Base-by-base conservation (phyloP, 768 basidiomycete species). In the Phanerodontia chrysosporium region DNA sequence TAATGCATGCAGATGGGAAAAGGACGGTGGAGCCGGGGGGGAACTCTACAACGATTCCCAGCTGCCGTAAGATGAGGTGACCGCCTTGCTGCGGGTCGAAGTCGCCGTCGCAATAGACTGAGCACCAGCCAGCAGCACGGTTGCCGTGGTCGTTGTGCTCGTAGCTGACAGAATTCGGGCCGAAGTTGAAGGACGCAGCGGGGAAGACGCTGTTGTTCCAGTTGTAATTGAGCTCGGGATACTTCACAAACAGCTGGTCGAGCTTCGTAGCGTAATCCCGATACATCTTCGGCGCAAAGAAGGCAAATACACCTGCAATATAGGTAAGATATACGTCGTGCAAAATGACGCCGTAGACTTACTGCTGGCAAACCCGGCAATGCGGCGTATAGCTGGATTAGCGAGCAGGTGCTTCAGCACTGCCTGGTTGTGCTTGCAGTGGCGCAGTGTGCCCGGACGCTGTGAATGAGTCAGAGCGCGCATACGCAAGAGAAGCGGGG, bases 21-120 rank as follows among this genome's bases (percentile, higher is more conserved):
- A 62, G 51, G n/a, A 62, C 29, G 35, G 28, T 53, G 45, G 60
- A 55, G 9, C 62, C 55, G 24, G 62, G 51, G 3, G 62, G 66
- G 39, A 64, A 61, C 21, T 62, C 46, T 5, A 51, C 29, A 10
- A 64, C 51, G 22, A 62, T 51, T 5, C 58, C 54, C 14, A 62
- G 27, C 10, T 62, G 16, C 13, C 42, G 49, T 0, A 65, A 44
- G 1, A 65, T 45, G 24, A 67, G 39, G 24, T 65, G 62, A 0
- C 64, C 62, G 25, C 62, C 57, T 0, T 16, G 32, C 5, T 25
- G 22, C 1, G 58, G 56, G 25, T 61, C 60, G 3, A 58, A 65
- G 25, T 64, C 49, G 2, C 62, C 65, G 7, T 52, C 32, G 6
- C 51, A 49, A 27, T 35, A 29, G 30, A 64, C 59, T 16, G 48